Evolutionary conservation across 2,329 filamentous ascomycete genomes (phyloP).

Genomic region (Chrysosphaeria jannelii): DNA sequence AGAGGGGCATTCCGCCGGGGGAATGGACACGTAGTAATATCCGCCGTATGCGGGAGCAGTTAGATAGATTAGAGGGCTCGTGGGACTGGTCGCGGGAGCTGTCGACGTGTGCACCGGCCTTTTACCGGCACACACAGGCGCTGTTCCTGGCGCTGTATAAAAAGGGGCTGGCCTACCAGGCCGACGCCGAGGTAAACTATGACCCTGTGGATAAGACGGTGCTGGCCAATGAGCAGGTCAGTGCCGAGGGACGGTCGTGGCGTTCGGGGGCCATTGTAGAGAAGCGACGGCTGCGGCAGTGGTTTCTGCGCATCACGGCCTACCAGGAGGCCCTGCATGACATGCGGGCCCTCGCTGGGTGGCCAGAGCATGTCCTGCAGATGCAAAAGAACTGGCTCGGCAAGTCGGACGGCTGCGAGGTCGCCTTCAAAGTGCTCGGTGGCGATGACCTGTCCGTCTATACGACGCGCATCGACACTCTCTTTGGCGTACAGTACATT

Average conservation of each 20-base stretch:
- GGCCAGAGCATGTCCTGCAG: conserved; percentile 56
- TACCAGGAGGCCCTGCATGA: conserved; percentile 45
- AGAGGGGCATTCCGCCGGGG: conserved; percentile 46
- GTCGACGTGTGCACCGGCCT: conserved; percentile 53
- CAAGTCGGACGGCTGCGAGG: conserved; percentile 38
- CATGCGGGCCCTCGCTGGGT: conserved; percentile 34
- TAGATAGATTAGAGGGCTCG: conserved; percentile 46
- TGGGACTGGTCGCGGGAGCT: conserved; percentile 69
- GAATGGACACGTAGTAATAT: conserved; percentile 63
- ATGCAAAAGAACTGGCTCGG: conserved; percentile 82
- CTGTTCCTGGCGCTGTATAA: conserved; percentile 54
- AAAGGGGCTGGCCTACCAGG: conserved; percentile 52
- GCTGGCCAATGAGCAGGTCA: conserved; percentile 80
- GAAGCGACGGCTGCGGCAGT: conserved; percentile 52
- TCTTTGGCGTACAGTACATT: conserved; percentile 68
- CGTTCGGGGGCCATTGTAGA: conserved; percentile 63
- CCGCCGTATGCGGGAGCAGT: conserved; percentile 53
- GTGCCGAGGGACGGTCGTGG: conserved; percentile 62
- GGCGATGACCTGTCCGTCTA: conserved; percentile 35
- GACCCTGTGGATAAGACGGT: conserved; percentile 76
- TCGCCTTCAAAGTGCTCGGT: conserved; percentile 34
- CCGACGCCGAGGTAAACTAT: conserved; percentile 64
- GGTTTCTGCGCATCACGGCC: conserved; percentile 64
- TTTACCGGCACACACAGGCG: conserved; percentile 72
- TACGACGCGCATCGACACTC: conserved; percentile 59